These are phyloP conservation scores for Xylaria multiplex DNA, from an alignment of 2,329 filamentous ascomycete genomes.

Conservation along the genomic window DNA sequence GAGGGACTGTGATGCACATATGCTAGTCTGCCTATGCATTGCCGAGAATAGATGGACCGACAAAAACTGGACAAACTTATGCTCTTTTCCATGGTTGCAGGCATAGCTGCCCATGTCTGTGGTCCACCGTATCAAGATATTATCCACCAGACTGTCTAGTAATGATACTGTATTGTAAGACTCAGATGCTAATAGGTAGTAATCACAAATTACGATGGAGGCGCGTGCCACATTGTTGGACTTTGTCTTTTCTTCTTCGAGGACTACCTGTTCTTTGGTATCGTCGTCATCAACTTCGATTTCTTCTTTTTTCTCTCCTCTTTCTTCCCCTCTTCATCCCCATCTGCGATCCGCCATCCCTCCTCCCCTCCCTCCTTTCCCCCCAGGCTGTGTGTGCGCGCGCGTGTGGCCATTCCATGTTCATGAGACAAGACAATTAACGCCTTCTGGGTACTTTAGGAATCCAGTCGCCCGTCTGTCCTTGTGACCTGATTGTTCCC, in stretches of 20 bases:
- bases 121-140: slow-evolving; percentile 31
- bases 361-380: slow-evolving; percentile 35
- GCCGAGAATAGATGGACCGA: slow-evolving; percentile 16
- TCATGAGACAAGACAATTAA: slow-evolving; percentile 37
- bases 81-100: slow-evolving; percentile 14
- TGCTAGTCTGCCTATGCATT: slow-evolving; percentile 2
- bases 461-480: slow-evolving; percentile 38
- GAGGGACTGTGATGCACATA: slow-evolving; percentile 4
- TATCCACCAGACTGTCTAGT: slow-evolving; percentile 9
- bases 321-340: slow-evolving; percentile 32
- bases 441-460: slow-evolving; percentile 39
- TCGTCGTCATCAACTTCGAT: slow-evolving; percentile 20
- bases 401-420: slow-evolving; percentile 39
- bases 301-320: slow-evolving; percentile 13
- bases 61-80: slow-evolving; percentile 11
- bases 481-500: slow-evolving; percentile 40
- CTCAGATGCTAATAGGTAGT: slow-evolving; percentile 7
- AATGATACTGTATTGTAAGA: slow-evolving; percentile 11
- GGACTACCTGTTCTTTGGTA: slow-evolving; percentile 24
- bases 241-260: slow-evolving; percentile 8
- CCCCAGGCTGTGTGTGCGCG: slow-evolving; percentile 31
- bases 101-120: slow-evolving; percentile 12
- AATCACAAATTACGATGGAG: slow-evolving; percentile 12
- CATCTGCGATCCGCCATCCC: slow-evolving; percentile 7
- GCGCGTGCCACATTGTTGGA: slow-evolving; percentile 14